Conservation (phyloP, 139 green algal species). For the Auxenochlorella pyrenoidosa region DNA sequence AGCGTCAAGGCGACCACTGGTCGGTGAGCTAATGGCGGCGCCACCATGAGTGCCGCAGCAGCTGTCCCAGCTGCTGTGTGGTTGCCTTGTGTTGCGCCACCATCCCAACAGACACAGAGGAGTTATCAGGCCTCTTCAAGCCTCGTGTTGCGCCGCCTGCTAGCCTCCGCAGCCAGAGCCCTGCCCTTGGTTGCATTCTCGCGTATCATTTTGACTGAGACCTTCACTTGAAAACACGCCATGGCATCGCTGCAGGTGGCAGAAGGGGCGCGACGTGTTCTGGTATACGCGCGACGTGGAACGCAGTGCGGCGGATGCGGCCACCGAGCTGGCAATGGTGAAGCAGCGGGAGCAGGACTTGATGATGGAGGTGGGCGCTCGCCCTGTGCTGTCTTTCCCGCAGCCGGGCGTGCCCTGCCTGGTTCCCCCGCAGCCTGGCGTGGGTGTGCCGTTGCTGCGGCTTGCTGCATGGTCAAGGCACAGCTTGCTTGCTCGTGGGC, state of each 20-base stretch:
- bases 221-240: no score
- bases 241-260: slow-evolving; percentile 52
- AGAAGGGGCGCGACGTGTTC: slow-evolving; percentile 79
- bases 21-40: neutral
- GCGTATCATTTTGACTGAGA: no score
- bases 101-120: no score
- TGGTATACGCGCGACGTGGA: slow-evolving; percentile 78
- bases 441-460: no score
- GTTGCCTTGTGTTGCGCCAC: no score
- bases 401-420: no score
- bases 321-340: slow-evolving; percentile 66
- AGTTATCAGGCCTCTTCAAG: neutral
- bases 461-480: no score
- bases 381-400: no score
- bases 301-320: slow-evolving; percentile 9
- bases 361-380: slow-evolving; percentile 72
- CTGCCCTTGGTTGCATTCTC: neutral
- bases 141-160: neutral
- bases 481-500: no score
- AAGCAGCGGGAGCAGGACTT: slow-evolving; percentile 80
- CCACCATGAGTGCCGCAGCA: no score
- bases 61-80: neutral
- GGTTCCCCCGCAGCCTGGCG: no score
- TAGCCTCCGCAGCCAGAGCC: no score
- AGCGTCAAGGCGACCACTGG: slow-evolving; percentile 78